Evolutionary conservation across 345 rosid species (phyloP), one percentile per base, ranked within the genome.

Genomic region (Populus pruinosa): DNA sequence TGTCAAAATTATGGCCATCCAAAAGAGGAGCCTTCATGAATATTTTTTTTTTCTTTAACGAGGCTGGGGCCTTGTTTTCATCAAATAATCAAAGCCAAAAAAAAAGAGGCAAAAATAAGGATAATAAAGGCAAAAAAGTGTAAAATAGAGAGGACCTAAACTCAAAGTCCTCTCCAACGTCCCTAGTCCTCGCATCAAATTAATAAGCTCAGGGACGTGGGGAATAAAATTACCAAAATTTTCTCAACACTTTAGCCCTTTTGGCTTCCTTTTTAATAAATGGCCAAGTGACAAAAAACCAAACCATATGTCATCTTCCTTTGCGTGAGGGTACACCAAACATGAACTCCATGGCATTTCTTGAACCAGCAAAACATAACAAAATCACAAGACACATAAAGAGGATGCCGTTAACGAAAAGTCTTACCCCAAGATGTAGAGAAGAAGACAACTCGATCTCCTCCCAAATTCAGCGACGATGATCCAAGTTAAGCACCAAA

Each of bases 401-500:
- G 39, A 23, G 44, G 35, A 36, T 36, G 6, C 5, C 10, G 25
- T 6, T n/a, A 33, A 0, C 41, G 53, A 18, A 67, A 73, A 55
- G 17, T 18, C 65, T 13, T 74, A 74, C 82, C 78, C 5, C 38
- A 62, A 35, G 55, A 36, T 10, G 13, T 41, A 14, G n/a, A 17
- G 66, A 49, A 43, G 31, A 49, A 23, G 21, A 35, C 16, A 44
- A 3, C 18, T 16, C 13, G 12, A 47, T 43, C 23, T 49, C 53
- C 6, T 16, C 59, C 56, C 64, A 62, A 70, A 62, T 69, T 72
- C 69, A 78, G 53, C 69, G 59, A 17, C 70, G 56, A 31, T 64
- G 81, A 53, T 73, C 76, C 25, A 75, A 74, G 71, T 74, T 61
- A 27, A 81, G 53, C 78, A 11, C 69, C 25, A 80, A 85, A 79